These are phyloP conservation scores for Sarocladium kiliense DNA, from an alignment of 2,329 filamentous ascomycete species.

Conservation along the genomic window DNA sequence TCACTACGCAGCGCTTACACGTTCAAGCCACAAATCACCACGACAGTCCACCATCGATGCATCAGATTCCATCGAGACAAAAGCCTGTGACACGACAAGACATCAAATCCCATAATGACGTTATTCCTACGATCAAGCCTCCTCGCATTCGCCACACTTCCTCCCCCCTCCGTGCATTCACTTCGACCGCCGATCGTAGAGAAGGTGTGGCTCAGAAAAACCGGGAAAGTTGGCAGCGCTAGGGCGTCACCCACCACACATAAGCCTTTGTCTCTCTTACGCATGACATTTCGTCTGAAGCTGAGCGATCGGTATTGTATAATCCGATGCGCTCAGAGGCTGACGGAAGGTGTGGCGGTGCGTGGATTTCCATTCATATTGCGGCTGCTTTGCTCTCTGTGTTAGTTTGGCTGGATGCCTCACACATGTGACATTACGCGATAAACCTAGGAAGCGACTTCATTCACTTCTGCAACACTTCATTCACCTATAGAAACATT, in stretches of 20 bases:
- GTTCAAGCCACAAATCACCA: neutral
- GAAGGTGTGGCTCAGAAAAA: slow-evolving; percentile 6
- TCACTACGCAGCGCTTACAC: neutral
- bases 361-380: neutral
- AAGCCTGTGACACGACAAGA: neutral
- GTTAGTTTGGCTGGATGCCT: too few species aligned
- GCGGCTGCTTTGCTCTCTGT: neutral
- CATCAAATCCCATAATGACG: neutral
- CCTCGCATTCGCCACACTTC: slow-evolving; percentile 3
- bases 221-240: slow-evolving; percentile 4
- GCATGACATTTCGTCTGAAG: neutral
- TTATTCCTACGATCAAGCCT: neutral
- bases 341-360: neutral
- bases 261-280: neutral
- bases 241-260: neutral
- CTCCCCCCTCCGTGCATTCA: neutral
- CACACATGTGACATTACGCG: too few species aligned
- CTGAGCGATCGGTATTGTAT: neutral
- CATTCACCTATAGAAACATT: neutral
- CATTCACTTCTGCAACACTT: neutral
- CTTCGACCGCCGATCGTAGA: neutral
- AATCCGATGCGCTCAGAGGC: neutral
- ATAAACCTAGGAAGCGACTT: too few species aligned
- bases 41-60: too few species aligned
- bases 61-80: neutral